phyloP scores from a whole-genome alignment of 2,329 filamentous ascomycete genomes.

The Scleromitrula shiraiana region DNA sequence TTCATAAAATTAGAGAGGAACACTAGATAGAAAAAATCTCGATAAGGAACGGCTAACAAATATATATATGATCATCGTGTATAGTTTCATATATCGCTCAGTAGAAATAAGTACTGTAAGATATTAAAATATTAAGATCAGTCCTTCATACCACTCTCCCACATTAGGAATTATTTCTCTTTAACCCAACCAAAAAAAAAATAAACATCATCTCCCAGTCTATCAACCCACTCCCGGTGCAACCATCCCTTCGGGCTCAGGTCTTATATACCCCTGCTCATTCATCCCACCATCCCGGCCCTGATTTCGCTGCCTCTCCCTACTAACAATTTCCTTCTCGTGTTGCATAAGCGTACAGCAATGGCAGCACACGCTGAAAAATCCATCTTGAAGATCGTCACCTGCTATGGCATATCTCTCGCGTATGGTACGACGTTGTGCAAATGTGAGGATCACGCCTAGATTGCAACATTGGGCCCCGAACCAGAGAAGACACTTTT shows the following conservation, averaged over 20 bases:
- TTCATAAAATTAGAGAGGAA: background rate
- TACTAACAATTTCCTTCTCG: conserved; percentile 26
- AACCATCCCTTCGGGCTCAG: background rate
- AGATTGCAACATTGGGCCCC: conserved; percentile 13
- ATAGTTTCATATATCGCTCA: too few species aligned
- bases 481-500: conserved; percentile 6
- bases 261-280: conserved; percentile 11
- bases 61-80: background rate
- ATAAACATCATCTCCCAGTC: too few species aligned
- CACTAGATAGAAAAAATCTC: background rate
- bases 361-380: conserved; percentile 31
- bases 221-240: too few species aligned
- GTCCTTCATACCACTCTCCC: too few species aligned
- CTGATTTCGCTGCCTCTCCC: conserved; percentile 7
- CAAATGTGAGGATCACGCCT: conserved; percentile 15
- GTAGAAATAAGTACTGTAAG: too few species aligned
- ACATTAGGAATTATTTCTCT: too few species aligned
- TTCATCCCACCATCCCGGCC: background rate
- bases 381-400: conserved; percentile 29
- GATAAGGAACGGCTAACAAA: too few species aligned
- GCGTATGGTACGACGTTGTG: conserved; percentile 20
- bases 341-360: conserved; percentile 25
- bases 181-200: too few species aligned
- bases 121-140: too few species aligned
- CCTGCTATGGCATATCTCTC: conserved; percentile 25